These are phyloP conservation scores for Logfia minima DNA, from an alignment of 129 eudicot species.

Conservation along the genomic window DNA sequence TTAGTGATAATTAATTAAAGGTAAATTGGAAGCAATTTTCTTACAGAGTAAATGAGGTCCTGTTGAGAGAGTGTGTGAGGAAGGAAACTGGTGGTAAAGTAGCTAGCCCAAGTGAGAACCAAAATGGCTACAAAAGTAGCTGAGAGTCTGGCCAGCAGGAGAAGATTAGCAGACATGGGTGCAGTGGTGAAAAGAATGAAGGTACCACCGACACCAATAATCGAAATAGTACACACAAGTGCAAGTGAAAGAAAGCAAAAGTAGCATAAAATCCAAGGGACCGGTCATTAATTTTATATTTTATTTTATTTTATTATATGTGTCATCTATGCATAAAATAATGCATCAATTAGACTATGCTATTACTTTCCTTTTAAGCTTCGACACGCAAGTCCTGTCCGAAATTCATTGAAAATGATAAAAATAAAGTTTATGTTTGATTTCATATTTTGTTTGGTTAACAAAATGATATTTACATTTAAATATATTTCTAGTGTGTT, in stretches of 20 bases:
- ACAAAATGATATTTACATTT: no score
- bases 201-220: constrained; percentile 28
- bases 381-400: no score
- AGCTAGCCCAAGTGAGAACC: constrained; percentile 70
- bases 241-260: not conserved
- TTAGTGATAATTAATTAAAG: no score
- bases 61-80: constrained; percentile 54
- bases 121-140: constrained; percentile 62
- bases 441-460: no score
- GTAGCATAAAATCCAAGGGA: constrained; percentile 8
- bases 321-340: not conserved
- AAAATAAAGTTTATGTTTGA: no score
- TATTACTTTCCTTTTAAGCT: no score
- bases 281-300: not conserved
- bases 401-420: no score
- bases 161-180: constrained; percentile 26
- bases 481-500: no score
- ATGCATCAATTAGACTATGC: not conserved
- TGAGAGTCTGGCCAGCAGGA: constrained; percentile 62
- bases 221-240: not conserved
- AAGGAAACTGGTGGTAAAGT: constrained; percentile 67
- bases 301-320: not conserved
- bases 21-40: not conserved
- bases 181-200: not conserved
- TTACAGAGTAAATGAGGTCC: constrained; percentile 65